Percentiles rank a stretch among this genome's conserved stretches.
Conservation (phyloP, 2,329 filamentous ascomycete species). For the Diaporthe sp. region DNA sequence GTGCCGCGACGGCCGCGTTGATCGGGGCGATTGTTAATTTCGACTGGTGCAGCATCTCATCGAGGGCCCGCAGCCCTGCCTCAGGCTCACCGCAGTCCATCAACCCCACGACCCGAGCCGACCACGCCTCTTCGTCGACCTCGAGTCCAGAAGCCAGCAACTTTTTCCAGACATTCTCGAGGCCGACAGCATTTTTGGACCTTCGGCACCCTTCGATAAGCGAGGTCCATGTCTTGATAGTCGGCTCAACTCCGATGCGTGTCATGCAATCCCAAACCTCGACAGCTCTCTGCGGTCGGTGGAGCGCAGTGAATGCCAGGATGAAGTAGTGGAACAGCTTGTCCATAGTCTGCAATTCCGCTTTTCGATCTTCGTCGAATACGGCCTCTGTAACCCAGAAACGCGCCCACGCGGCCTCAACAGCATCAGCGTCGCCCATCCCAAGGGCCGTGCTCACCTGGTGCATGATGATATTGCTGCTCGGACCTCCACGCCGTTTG, state of each 20-base stretch:
- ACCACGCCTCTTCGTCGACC: slow-evolving; percentile 78
- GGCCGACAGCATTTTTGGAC: slow-evolving; percentile 67
- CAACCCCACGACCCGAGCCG: slow-evolving; percentile 75
- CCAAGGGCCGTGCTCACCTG: slow-evolving; percentile 46
- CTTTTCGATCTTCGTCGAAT: slow-evolving; percentile 39
- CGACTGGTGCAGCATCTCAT: slow-evolving; percentile 70
- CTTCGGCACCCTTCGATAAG: slow-evolving; percentile 80
- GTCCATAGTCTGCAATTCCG: slow-evolving; percentile 37
- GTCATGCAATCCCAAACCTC: slow-evolving; percentile 58
- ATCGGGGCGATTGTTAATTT: slow-evolving; percentile 65
- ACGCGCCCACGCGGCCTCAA: slow-evolving; percentile 46
- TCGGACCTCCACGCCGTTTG: not conserved
- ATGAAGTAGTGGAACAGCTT: slow-evolving; percentile 52
- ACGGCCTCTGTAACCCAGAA: slow-evolving; percentile 46
- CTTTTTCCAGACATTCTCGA: slow-evolving; percentile 76
- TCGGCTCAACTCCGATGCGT: slow-evolving; percentile 66
- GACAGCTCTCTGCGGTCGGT: slow-evolving; percentile 46
- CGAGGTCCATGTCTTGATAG: slow-evolving; percentile 75
- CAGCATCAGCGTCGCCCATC: slow-evolving; percentile 42
- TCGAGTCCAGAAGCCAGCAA: slow-evolving; percentile 68
- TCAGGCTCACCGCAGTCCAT: slow-evolving; percentile 67
- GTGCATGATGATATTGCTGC: slow-evolving; percentile 40
- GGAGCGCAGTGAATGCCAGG: slow-evolving; percentile 49
- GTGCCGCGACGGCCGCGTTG: slow-evolving; percentile 77
- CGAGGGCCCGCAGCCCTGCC: slow-evolving; percentile 72